Base-by-base conservation (phyloP, 1,139 yeast species). In the Suhomyces anneliseae region DNA sequence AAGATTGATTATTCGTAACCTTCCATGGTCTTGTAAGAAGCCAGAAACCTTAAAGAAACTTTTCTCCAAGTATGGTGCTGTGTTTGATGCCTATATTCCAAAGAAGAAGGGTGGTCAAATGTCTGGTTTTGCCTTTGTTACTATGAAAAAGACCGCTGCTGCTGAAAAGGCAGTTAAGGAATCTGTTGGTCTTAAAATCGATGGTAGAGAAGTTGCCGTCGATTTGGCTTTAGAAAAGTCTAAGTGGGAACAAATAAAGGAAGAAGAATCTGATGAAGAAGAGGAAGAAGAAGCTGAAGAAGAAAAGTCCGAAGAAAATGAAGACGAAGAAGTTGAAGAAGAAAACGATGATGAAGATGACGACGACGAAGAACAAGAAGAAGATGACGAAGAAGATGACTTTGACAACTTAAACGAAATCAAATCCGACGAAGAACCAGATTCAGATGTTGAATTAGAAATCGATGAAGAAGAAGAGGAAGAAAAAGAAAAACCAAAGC, bases 101-200 rank as follows among this genome's bases (percentile, higher is more conserved):
- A 82, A 89, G 60, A 89, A 88, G 61, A 79, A 81, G 45, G 95
- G 90, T 44, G 97, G 97, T 10, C 85, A 81, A 64, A 87, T 93
- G 95, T 76, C 87, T 54, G 99, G 99, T 9, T 93, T 93, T 76
- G 99, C 92, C 0, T 95, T 93, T 66, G 92, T 93, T 19, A 86
- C 95, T 1, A 88, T 95, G 96, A 83, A 83, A 62, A 89, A 86
- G 62, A 76, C 83, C 51, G 72, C 81, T 31, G 84, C 87, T 54
- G 98, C 99, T 41, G 85, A 82, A 59, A 77, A 72, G 49, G 99
- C 97, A 1, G 83, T 92, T 34, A 87, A 87, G 56, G 90, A 79
- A 37, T 76, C 84, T 29, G 72, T 68, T 43, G 96, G 88, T 6
- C 70, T 92, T 58, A 84, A 89, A 66, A 87, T 95, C 49, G 90